Evolutionary conservation across 345 rosid genomes (phyloP).

Genomic region (Populus simonii): DNA sequence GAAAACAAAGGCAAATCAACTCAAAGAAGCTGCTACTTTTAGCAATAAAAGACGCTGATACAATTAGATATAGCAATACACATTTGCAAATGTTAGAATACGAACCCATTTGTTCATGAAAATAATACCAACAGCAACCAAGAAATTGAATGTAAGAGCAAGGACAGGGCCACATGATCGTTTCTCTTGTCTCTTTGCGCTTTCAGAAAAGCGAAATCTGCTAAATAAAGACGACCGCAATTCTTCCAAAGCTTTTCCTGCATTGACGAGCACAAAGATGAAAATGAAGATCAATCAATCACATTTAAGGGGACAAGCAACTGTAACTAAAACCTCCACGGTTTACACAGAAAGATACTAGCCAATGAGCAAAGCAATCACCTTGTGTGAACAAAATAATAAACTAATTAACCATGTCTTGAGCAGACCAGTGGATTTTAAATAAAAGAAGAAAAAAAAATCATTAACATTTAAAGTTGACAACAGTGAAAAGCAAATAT

Average conservation of each 20-base stretch:
- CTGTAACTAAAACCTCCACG: neutral
- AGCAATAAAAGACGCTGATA: neutral
- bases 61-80: neutral
- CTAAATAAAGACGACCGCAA: constrained; percentile 62
- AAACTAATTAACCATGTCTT: neutral
- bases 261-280: neutral
- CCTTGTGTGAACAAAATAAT: neutral
- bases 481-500: neutral
- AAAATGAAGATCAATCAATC: neutral
- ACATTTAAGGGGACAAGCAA: neutral
- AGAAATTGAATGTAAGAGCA: constrained; percentile 80
- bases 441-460: neutral
- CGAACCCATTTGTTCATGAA: constrained; percentile 88
- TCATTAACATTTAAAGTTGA: neutral
- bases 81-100: neutral
- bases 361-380: neutral
- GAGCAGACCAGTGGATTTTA: neutral
- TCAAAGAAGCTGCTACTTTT: neutral
- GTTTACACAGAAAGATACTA: neutral
- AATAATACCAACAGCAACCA: constrained; percentile 71
- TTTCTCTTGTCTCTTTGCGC: constrained; percentile 62
- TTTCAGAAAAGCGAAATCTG: constrained; percentile 55
- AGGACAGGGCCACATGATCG: constrained; percentile 54
- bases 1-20: neutral
- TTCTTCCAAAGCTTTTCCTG: constrained; percentile 79